These are phyloP conservation scores for Bromus sterilis DNA, from an alignment of 176 grass and related monocot species.

Conservation along the genomic window DNA sequence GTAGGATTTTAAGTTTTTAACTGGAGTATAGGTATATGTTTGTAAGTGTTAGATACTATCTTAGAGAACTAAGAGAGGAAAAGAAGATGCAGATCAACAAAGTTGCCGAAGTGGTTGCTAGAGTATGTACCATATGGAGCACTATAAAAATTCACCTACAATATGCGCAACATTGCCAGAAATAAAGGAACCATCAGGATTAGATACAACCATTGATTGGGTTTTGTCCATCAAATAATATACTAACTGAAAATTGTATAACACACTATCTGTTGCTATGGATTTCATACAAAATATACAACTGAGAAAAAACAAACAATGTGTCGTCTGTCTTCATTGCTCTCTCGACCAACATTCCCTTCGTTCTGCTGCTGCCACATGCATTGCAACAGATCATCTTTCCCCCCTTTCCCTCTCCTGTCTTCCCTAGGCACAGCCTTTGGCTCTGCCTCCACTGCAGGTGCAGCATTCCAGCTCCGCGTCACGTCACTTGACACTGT, in stretches of 20 bases:
- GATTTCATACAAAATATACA: not conserved
- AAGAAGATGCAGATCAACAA: not conserved
- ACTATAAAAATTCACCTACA: conserved; percentile 22
- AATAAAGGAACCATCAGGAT: conserved; percentile 14
- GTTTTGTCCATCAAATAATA: not conserved
- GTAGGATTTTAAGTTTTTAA: not conserved
- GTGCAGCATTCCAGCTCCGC: not conserved
- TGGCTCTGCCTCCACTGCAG: not conserved
- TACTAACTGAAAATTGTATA: not conserved
- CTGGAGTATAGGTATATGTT: not conserved
- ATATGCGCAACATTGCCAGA: not conserved
- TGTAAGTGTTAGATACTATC: not conserved
- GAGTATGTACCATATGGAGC: conserved; percentile 26
- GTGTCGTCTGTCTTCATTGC: not conserved
- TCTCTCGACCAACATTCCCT: not conserved
- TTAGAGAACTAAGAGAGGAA: not conserved
- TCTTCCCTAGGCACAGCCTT: not conserved
- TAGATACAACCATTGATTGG: not conserved
- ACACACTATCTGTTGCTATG: not conserved
- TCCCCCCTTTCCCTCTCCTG: not conserved
- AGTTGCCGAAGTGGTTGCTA: conserved; percentile 10
- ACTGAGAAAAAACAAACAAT: not conserved
- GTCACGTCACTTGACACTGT: not conserved
- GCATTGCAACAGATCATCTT: not conserved
- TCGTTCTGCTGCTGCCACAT: not conserved